These are phyloP conservation scores for Penicillium malachiteum DNA, from an alignment of 495 filamentous ascomycete species.

Conservation along the genomic window DNA sequence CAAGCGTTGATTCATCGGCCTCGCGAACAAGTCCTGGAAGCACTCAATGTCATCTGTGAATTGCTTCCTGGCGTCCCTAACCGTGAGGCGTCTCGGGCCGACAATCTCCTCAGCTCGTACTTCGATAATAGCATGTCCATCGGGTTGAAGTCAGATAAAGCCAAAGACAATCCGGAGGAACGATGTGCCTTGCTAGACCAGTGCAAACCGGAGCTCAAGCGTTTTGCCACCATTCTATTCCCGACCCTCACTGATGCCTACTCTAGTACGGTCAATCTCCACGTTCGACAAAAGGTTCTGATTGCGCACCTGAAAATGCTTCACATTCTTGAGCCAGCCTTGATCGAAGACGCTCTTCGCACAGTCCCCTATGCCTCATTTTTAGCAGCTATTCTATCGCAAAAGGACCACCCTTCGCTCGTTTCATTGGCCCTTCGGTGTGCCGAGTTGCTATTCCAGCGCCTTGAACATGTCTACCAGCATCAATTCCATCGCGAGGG, in stretches of 20 bases:
- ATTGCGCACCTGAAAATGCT: slow-evolving; percentile 97
- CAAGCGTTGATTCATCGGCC: slow-evolving; percentile 95
- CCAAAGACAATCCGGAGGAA: slow-evolving; percentile 71
- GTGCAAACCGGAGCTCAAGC: slow-evolving; percentile 81
- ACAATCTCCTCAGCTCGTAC: slow-evolving; percentile 52
- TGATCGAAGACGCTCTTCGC: slow-evolving; percentile 85
- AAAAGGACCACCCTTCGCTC: slow-evolving; percentile 86
- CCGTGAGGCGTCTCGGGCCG: slow-evolving; percentile 42
- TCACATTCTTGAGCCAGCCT: slow-evolving; percentile 80
- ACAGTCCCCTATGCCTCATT: slow-evolving; percentile 96
- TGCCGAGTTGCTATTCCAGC: slow-evolving; percentile 79
- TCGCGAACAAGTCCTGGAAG: slow-evolving; percentile 96
- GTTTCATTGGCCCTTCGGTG: slow-evolving; percentile 86
- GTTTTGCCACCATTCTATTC: slow-evolving; percentile 93
- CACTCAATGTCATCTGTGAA: slow-evolving; percentile 96
- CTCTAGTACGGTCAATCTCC: slow-evolving; percentile 97
- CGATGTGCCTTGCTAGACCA: slow-evolving; percentile 71
- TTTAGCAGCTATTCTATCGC: slow-evolving; percentile 90
- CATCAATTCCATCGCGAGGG: slow-evolving; percentile 98
- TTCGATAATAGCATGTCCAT: slow-evolving; percentile 37
- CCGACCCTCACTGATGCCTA: slow-evolving; percentile 97
- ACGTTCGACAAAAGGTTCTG: slow-evolving; percentile 94
- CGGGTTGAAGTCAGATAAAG: slow-evolving; percentile 36
- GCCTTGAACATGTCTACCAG: slow-evolving; percentile 82
- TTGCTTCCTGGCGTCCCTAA: slow-evolving; percentile 64